Base-by-base conservation (phyloP, 257 asterid species). In the Plantago elongata region DNA sequence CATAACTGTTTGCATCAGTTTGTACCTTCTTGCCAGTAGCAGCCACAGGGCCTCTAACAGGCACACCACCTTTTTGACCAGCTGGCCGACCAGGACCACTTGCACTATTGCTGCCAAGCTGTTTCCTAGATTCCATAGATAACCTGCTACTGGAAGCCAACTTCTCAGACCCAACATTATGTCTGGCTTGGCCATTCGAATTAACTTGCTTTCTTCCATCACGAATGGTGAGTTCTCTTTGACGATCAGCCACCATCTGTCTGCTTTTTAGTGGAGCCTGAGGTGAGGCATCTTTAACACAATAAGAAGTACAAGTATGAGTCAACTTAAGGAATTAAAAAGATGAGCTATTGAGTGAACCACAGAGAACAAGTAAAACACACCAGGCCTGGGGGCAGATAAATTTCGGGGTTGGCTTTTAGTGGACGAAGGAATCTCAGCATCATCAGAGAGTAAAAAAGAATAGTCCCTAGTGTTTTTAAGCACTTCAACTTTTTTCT, bases 381-480 rank as follows among this genome's bases (percentile, higher is more conserved):
- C 71, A 93, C 99, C 99, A 71, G 87, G 74, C 69, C 72, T 79
- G 51, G 81, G 87, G 63, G 81, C 79, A 13, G 81, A 77, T 27
- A 75, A 56, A 64, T 71, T 83, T 77, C 77, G 68, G 13, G 75
- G 84, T 13, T 78, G 84, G 46, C 71, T 79, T 69, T 79, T 89
- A 4, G 73, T 43, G 5, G 88, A 71, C 69, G 69, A 78, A 9
- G 94, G 94, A 75, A 83, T 56, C 58, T 88, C 95, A 18, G 85
- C 81, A 73, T 93, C 97, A 60, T 87, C 95, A 50, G 94, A 83
- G 69, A 83, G 61, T 51, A 93, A 77, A 75, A 93, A 93, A 13
- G 99, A 89, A 66, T 93, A 93, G 69, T 93, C 99, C 74, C 99
- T 82, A 11, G 96, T 79, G 66, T 78, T 84, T 66, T 83, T 89